These are phyloP conservation scores for Sphagnum contortum DNA, from an alignment of 225 moss, liverwort and hornwort genomes.

Conservation along the genomic window DNA sequence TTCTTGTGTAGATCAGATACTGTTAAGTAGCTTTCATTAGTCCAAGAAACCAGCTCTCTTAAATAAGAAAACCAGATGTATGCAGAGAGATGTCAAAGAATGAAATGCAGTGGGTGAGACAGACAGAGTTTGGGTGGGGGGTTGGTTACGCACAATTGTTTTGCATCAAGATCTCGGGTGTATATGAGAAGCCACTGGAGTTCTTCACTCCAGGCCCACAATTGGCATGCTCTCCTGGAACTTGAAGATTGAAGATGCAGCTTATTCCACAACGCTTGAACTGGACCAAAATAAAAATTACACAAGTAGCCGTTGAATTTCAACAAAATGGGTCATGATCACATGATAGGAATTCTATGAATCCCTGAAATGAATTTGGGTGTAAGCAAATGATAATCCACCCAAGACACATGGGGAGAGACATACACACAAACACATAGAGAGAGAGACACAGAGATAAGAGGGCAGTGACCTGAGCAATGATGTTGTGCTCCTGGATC, in stretches of 20 bases:
- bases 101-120: too few relatives aligned
- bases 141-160: slow-evolving; percentile 22
- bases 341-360: background rate
- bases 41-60: too few relatives aligned
- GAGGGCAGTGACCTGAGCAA: slow-evolving; percentile 28
- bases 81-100: too few relatives aligned
- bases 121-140: background rate
- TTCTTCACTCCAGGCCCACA: slow-evolving; percentile 44
- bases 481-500: slow-evolving; percentile 34
- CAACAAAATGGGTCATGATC: too few relatives aligned
- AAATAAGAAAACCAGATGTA: too few relatives aligned
- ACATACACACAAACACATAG: background rate
- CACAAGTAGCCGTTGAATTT: too few relatives aligned
- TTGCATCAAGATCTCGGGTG: slow-evolving; percentile 42
- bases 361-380: background rate
- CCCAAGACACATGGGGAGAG: background rate
- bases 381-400: background rate
- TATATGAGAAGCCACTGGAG: slow-evolving; percentile 43
- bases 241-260: slow-evolving; percentile 57
- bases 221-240: slow-evolving; percentile 44
- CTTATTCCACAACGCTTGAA: slow-evolving; percentile 48
- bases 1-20: too few relatives aligned
- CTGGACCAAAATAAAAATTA: too few relatives aligned
- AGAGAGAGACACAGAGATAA: slow-evolving; percentile 1
- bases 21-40: too few relatives aligned